phyloP scores from a whole-genome alignment of 306 rosid species.

The Malus orientalis region DNA sequence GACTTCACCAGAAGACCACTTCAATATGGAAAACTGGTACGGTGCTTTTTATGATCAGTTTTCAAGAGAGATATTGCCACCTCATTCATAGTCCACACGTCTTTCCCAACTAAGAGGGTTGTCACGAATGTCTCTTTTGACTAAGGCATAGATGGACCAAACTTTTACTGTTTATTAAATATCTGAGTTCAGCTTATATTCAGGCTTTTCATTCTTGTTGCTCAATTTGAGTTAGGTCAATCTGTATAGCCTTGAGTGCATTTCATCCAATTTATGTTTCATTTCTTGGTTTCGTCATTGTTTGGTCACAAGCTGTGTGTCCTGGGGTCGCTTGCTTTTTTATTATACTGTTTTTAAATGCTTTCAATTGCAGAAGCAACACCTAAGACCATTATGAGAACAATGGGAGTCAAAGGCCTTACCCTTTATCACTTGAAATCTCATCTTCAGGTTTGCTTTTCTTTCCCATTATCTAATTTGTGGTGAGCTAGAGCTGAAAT shows the following conservation, averaged over 20 bases:
- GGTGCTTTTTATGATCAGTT: not conserved
- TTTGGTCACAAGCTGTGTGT: not conserved
- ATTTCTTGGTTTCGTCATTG: not conserved
- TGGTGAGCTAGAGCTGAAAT: not conserved
- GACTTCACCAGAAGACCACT: not conserved
- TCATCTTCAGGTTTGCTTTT: slow-evolving; percentile 50
- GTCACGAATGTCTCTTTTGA: not conserved
- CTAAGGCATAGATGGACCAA: not conserved
- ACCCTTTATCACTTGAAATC: slow-evolving; percentile 63
- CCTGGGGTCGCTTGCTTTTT: not conserved
- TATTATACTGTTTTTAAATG: not conserved
- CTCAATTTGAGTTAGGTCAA: not conserved
- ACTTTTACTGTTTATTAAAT: not conserved
- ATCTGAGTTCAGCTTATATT: not conserved
- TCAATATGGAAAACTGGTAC: not conserved
- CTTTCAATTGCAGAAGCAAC: slow-evolving; percentile 44
- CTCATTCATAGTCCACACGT: not conserved
- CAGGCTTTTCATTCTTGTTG: slow-evolving; percentile 1
- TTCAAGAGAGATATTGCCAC: not conserved
- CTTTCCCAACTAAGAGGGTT: not conserved
- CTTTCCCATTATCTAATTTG: not conserved
- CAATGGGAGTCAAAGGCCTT: slow-evolving; percentile 61
- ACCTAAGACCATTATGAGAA: slow-evolving; percentile 54
- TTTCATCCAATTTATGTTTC: not conserved
- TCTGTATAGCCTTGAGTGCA: not conserved